Evolutionary conservation across 2,329 filamentous ascomycete genomes (phyloP).

Genomic region (Neodidymelliopsis sp.): DNA sequence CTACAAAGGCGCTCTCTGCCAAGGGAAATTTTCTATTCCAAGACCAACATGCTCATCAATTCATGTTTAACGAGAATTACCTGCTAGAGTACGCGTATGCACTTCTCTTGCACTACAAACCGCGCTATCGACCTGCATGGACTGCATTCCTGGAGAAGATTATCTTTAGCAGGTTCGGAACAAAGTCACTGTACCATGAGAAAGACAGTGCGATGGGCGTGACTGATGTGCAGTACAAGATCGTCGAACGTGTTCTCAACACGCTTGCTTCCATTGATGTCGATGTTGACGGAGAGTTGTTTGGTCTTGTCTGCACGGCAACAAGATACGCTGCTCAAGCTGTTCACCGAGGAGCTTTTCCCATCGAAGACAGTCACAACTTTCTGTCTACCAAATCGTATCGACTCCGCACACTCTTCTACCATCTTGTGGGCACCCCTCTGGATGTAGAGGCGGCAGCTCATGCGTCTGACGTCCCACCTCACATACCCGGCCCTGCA

Average conservation of each 20-base stretch:
- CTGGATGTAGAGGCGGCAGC: slow-evolving; percentile 17
- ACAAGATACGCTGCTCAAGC: slow-evolving; percentile 40
- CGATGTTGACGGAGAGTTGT: slow-evolving; percentile 44
- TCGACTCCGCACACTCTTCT: slow-evolving; percentile 38
- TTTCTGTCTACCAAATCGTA: slow-evolving; percentile 27
- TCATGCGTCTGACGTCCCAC: slow-evolving; percentile 35
- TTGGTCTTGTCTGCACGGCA: slow-evolving; percentile 44
- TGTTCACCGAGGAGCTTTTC: slow-evolving; percentile 18
- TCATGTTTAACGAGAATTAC: slow-evolving; percentile 34
- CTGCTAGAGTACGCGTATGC: slow-evolving; percentile 41
- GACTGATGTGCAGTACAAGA: slow-evolving; percentile 29
- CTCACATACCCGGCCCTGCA: slow-evolving; percentile 56
- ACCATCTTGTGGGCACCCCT: slow-evolving; percentile 31
- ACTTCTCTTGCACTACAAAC: slow-evolving; percentile 34
- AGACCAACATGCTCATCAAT: slow-evolving; percentile 25
- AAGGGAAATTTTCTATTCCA: slow-evolving; percentile 14
- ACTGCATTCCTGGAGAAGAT: slow-evolving; percentile 37
- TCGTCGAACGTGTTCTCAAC: slow-evolving; percentile 34
- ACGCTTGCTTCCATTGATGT: slow-evolving; percentile 39
- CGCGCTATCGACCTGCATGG: slow-evolving; percentile 41
- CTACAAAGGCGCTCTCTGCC: slow-evolving; percentile 16
- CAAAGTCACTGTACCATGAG: neutral
- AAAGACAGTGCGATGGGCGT: slow-evolving; percentile 13
- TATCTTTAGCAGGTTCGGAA: slow-evolving; percentile 18
- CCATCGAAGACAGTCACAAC: slow-evolving; percentile 18